Evolutionary conservation across 371 early-diverging fungal genomes (phyloP).

Genomic region (Mortierella sp.): DNA sequence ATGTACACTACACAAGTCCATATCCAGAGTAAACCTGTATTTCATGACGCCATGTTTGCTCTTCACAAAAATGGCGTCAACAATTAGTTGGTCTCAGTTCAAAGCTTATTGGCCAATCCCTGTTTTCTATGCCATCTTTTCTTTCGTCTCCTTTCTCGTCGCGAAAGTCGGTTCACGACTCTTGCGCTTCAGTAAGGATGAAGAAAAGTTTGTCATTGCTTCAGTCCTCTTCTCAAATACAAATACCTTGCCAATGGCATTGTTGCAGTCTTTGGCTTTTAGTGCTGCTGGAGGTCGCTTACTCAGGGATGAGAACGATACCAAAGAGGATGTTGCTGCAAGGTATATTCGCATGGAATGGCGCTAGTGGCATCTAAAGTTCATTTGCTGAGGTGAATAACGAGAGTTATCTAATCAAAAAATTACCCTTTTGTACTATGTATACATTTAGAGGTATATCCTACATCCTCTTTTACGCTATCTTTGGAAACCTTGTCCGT

Average conservation of each 20-base stretch:
- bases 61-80: constrained; percentile 78
- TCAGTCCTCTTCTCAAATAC: constrained; percentile 80
- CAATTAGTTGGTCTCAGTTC: constrained; percentile 69
- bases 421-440: neutral
- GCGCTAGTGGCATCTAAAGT: neutral
- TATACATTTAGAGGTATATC: constrained; percentile 71
- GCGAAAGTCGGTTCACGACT: constrained; percentile 62
- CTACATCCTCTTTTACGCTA: constrained; percentile 80
- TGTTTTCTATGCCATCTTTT: constrained; percentile 68
- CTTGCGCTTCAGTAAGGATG: constrained; percentile 59
- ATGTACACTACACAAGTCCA: constrained; percentile 61
- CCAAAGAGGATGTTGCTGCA: constrained; percentile 71
- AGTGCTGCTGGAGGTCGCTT: constrained; percentile 73
- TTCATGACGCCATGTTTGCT: constrained; percentile 84
- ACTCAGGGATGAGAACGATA: constrained; percentile 71
- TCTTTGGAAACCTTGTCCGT: constrained; percentile 79
- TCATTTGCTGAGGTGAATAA: neutral
- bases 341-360: constrained; percentile 54
- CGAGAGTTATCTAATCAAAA: constrained; percentile 2
- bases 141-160: constrained; percentile 61
- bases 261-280: constrained; percentile 77
- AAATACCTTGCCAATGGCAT: constrained; percentile 80
- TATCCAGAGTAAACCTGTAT: constrained; percentile 77
- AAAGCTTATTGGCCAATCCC: constrained; percentile 82
- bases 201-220: constrained; percentile 73